Conservation (phyloP, 2,329 filamentous ascomycete species). For the Colletotrichum sp. region DNA sequence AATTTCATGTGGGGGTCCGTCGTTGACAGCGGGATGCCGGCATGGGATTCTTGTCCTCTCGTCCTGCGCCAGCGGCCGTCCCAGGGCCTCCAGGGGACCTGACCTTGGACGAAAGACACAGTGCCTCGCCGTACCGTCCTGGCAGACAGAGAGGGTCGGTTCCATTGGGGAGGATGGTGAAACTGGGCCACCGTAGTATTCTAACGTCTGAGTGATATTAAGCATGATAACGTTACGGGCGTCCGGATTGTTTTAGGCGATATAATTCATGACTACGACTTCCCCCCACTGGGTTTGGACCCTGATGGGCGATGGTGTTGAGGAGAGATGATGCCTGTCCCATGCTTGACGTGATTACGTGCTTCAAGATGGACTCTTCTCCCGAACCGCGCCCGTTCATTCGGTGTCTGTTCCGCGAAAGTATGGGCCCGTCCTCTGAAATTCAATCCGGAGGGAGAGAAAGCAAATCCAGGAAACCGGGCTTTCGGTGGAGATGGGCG, state of each 20-base stretch:
- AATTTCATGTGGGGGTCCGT: neutral
- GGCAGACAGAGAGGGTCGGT: neutral
- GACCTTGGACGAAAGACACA: neutral
- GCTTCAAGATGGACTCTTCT: neutral
- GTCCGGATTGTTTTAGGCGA: neutral
- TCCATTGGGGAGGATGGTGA: neutral
- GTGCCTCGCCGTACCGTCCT: neutral
- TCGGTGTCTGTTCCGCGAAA: neutral
- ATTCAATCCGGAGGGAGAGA: neutral
- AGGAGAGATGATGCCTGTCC: neutral
- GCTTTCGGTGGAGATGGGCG: neutral
- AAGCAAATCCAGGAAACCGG: neutral
- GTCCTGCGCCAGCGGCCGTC: neutral
- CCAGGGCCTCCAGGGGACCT: neutral
- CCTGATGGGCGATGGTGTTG: neutral
- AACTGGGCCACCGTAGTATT: neutral
- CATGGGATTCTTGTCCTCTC: neutral
- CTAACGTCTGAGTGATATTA: neutral
- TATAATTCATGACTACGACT: neutral
- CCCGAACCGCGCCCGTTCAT: neutral
- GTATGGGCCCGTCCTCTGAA: neutral
- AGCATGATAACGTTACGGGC: neutral
- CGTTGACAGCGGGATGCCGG: constrained; percentile 6
- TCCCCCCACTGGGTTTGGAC: neutral
- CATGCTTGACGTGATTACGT: neutral